phyloP scores from a whole-genome alignment of 306 rosid species.

The Quercus dentata region DNA sequence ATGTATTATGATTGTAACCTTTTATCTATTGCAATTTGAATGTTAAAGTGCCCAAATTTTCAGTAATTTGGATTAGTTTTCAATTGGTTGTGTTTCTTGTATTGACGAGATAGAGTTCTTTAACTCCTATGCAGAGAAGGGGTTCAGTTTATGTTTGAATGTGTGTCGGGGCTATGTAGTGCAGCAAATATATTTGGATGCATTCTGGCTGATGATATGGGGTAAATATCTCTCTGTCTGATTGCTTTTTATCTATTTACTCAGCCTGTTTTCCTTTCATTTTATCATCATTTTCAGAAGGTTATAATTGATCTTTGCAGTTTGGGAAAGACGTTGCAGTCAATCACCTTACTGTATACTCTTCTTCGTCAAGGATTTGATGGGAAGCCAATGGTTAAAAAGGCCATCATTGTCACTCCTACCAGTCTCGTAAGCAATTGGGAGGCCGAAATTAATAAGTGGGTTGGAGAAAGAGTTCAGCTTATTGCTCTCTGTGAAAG shows the following conservation, averaged over 20 bases:
- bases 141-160: conserved; percentile 95
- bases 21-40: neutral
- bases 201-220: conserved; percentile 99
- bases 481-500: conserved; percentile 88
- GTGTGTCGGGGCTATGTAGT: conserved; percentile 66
- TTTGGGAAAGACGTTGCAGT: conserved; percentile 98
- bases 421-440: conserved; percentile 98
- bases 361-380: conserved; percentile 90
- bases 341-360: conserved; percentile 83
- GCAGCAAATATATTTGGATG: conserved; percentile 70
- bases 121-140: conserved; percentile 74
- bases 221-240: conserved; percentile 40
- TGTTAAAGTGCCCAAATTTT: neutral
- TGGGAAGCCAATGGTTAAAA: conserved; percentile 78
- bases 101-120: conserved; percentile 17
- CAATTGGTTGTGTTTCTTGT: neutral
- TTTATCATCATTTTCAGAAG: neutral
- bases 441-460: conserved; percentile 94
- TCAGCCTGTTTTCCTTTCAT: neutral
- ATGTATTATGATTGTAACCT: neutral
- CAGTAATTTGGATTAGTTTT: neutral
- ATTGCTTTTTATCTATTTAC: neutral
- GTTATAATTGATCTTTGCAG: conserved; percentile 41
- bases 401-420: conserved; percentile 91
- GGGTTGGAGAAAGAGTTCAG: conserved; percentile 81